A percentile compares a stretch with the other conserved stretches of the same genome.
Evolutionary conservation across 495 filamentous ascomycete genomes (phyloP).

Genomic region (Aspergillus indologenus): DNA sequence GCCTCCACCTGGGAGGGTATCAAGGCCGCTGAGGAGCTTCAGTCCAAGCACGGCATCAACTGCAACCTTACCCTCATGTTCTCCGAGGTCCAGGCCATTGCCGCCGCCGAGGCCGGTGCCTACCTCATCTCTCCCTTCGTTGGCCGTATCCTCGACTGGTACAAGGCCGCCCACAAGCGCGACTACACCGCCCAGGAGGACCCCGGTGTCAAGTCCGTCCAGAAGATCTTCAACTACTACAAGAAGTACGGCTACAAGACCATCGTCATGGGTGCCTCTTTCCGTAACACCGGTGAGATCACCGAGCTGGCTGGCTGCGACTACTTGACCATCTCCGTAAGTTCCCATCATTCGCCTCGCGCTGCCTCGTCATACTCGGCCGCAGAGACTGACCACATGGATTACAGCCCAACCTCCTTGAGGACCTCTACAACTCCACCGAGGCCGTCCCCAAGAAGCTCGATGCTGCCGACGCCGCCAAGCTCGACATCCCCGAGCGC

Average conservation of each 20-base stretch:
- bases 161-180: conserved; percentile 94
- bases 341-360: too few relatives aligned
- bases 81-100: conserved; percentile 91
- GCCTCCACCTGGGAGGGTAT: conserved; percentile 83
- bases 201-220: conserved; percentile 93
- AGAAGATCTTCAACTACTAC: conserved; percentile 99
- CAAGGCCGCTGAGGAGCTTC: conserved; percentile 91
- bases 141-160: conserved; percentile 99
- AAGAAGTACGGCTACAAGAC: conserved; percentile 99
- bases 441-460: conserved; percentile 90
- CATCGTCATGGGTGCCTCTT: conserved; percentile 99
- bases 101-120: conserved; percentile 92
- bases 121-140: conserved; percentile 99
- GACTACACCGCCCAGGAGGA: conserved; percentile 85
- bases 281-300: conserved; percentile 94
- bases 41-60: conserved; percentile 91
- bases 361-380: too few relatives aligned
- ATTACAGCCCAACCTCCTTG: conserved; percentile 79
- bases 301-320: conserved; percentile 97
- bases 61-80: conserved; percentile 99
- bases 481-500: conserved; percentile 79
- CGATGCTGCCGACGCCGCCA: conserved; percentile 58
- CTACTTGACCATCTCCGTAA: conserved; percentile 95
- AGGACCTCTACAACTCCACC: conserved; percentile 82
- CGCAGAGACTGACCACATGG: neutral